These are phyloP conservation scores for Chondrus crispus DNA, from an alignment of 23 red algal species.

Conservation along the genomic window DNA sequence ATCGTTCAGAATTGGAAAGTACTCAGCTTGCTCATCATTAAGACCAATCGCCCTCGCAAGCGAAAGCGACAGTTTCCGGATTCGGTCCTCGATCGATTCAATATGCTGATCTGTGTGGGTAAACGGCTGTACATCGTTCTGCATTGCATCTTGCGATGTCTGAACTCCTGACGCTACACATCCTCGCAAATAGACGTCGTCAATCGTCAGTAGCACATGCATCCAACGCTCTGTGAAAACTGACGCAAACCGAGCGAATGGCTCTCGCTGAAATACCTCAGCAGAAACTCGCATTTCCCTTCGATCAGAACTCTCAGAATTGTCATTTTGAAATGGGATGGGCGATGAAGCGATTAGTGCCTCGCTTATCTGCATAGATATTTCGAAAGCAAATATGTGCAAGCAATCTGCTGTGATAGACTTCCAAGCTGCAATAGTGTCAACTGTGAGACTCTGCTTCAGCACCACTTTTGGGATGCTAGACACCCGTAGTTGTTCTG, in stretches of 20 bases:
- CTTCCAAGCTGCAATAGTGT: conserved; percentile 40
- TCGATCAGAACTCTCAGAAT: neutral
- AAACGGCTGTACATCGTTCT: neutral
- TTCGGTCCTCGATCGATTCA: neutral
- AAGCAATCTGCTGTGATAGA: conserved; percentile 36
- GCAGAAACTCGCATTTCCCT: neutral
- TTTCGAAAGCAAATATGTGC: conserved; percentile 24
- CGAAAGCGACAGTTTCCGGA: neutral
- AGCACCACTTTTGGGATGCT: neutral
- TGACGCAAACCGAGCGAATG: conserved; percentile 18
- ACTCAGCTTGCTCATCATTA: neutral
- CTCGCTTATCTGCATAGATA: neutral
- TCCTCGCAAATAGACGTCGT: neutral
- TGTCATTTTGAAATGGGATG: neutral
- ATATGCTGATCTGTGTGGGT: no score
- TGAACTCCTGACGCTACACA: neutral
- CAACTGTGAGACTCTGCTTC: neutral
- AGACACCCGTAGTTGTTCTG: no score
- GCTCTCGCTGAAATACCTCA: neutral
- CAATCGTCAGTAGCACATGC: conserved; percentile 38
- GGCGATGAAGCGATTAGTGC: neutral
- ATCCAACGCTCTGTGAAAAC: conserved; percentile 68
- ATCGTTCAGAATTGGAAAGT: neutral
- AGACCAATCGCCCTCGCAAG: neutral
- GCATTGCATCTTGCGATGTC: neutral